Conservation (phyloP, 23 red algal species). For the Gracilaria vermiculophylla region DNA sequence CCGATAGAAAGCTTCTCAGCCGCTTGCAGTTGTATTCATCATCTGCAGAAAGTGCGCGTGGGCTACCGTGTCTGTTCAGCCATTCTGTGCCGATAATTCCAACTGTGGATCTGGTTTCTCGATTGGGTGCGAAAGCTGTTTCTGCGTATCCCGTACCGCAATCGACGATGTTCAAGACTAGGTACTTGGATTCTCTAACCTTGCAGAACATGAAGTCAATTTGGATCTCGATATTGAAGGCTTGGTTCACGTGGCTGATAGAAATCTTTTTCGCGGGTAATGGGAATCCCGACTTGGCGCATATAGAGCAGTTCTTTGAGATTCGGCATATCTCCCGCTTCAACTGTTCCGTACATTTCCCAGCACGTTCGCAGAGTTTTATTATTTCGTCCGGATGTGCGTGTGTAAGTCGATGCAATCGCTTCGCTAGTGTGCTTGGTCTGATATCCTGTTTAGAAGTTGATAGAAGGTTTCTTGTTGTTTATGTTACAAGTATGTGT, state of each 20-base stretch:
- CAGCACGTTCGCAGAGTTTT: neutral
- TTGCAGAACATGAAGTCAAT: conserved; percentile 27
- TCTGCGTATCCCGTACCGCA: conserved; percentile 29
- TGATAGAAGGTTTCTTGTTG: neutral
- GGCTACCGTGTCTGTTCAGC: too few relatives aligned
- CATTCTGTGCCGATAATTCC: too few relatives aligned
- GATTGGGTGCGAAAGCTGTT: neutral
- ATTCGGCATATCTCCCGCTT: neutral
- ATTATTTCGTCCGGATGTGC: conserved; percentile 26
- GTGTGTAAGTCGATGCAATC: conserved; percentile 29
- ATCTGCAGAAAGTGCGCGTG: too few relatives aligned
- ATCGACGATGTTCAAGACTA: conserved; percentile 8
- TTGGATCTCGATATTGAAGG: conserved; percentile 33
- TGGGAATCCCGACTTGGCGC: conserved; percentile 15
- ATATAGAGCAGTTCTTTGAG: conserved; percentile 8
- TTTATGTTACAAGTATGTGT: neutral
- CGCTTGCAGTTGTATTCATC: too few relatives aligned
- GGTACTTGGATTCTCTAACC: conserved; percentile 2
- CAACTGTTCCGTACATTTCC: neutral
- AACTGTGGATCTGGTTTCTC: neutral
- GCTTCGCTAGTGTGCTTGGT: conserved; percentile 26
- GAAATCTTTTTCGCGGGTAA: conserved; percentile 18
- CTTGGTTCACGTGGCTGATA: conserved; percentile 42
- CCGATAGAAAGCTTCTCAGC: neutral
- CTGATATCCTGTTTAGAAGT: neutral